Conservation (phyloP, 768 basidiomycete species). For the Tricholoma terreum region DNA sequence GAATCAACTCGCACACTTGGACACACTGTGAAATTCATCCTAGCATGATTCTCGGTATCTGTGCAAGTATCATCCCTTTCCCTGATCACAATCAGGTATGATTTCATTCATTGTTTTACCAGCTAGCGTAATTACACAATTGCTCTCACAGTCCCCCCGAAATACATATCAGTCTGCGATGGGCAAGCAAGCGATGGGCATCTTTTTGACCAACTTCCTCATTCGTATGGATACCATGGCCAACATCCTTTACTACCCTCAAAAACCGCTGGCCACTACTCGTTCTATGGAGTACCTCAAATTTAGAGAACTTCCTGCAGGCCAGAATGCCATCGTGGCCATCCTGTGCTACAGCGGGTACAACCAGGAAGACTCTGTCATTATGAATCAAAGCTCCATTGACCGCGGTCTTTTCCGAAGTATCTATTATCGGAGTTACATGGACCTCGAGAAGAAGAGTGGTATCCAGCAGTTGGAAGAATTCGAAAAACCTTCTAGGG, state of each 20-base stretch:
- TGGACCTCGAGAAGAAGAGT: conserved; percentile 97
- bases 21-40: conserved; percentile 99
- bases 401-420: conserved; percentile 98
- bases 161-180: conserved; percentile 99
- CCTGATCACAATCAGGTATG: conserved; percentile 97
- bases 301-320: conserved; percentile 97
- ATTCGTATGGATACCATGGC: conserved; percentile 99
- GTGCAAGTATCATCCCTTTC: conserved; percentile 99
- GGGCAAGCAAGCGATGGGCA: conserved; percentile 99
- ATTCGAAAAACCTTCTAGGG: conserved; percentile 94
- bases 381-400: conserved; percentile 99
- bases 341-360: conserved; percentile 99
- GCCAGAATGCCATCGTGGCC: conserved; percentile 98
- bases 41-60: conserved; percentile 97
- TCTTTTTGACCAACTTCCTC: conserved; percentile 96
- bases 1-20: conserved; percentile 85
- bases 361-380: conserved; percentile 99
- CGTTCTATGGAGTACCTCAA: conserved; percentile 99
- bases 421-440: conserved; percentile 97
- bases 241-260: conserved; percentile 98
- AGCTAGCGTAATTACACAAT: conserved; percentile 5
- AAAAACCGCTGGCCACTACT: conserved; percentile 97
- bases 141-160: conserved; percentile 78
- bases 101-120: conserved; percentile 5
- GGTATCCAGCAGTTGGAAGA: conserved; percentile 91